phyloP scores from a whole-genome alignment of 495 filamentous ascomycete species.

The Hypoxylon rickii region DNA sequence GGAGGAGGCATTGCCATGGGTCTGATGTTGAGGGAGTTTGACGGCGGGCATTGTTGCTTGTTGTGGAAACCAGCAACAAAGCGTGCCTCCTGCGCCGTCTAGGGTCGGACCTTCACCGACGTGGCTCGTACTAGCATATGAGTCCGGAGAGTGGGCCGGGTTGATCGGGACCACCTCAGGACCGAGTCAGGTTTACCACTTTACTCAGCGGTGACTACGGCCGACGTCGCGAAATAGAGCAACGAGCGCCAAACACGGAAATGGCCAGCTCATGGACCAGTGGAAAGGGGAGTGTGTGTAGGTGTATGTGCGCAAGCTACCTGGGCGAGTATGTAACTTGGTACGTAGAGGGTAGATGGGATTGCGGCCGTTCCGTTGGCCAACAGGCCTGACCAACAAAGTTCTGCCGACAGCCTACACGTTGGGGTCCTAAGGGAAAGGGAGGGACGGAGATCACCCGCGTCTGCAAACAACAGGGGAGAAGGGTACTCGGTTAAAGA shows the following conservation, averaged over 20 bases:
- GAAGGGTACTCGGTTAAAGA: slow-evolving; percentile 1
- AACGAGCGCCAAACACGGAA: slow-evolving; percentile 13
- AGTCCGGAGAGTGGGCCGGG: slow-evolving; percentile 28
- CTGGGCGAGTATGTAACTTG: no score
- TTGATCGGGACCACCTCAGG: slow-evolving; percentile 34
- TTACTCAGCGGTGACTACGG: slow-evolving; percentile 17
- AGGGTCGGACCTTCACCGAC: slow-evolving; percentile 34
- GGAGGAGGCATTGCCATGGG: slow-evolving; percentile 41
- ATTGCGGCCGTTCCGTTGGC: slow-evolving; percentile 26
- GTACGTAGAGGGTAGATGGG: slow-evolving; percentile 17
- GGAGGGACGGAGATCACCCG: slow-evolving; percentile 18
- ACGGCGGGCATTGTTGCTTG: slow-evolving; percentile 50
- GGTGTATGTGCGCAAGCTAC: slow-evolving; percentile 12
- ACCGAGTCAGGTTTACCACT: slow-evolving; percentile 28
- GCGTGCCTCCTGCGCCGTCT: slow-evolving; percentile 33
- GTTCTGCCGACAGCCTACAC: slow-evolving; percentile 22
- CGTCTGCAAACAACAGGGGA: slow-evolving; percentile 18
- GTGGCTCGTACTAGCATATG: slow-evolving; percentile 31
- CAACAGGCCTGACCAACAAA: slow-evolving; percentile 28
- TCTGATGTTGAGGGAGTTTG: slow-evolving; percentile 40
- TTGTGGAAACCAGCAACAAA: slow-evolving; percentile 36
- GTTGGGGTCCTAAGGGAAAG: slow-evolving; percentile 30
- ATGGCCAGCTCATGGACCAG: slow-evolving; percentile 15
- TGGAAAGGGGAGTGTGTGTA: slow-evolving; percentile 10
- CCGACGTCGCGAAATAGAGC: slow-evolving; percentile 19